Percentiles rank a stretch among this genome's conserved stretches.
Conservation (phyloP, 306 rosid species). For the Fragaria ananassa region DNA sequence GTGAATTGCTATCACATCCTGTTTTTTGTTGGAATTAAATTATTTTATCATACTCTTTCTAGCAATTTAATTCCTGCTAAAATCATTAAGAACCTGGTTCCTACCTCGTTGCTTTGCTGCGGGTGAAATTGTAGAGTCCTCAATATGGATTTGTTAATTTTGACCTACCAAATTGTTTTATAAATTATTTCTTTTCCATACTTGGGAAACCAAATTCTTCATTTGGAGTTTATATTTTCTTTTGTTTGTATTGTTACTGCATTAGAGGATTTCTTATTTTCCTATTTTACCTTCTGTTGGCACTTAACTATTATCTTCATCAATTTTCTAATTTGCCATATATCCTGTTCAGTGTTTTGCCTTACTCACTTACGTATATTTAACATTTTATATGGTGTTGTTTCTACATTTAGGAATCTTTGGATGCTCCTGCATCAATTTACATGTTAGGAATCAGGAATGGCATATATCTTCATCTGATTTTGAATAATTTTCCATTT, state of each 20-base stretch:
- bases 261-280: not conserved
- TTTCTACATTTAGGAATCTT: not conserved
- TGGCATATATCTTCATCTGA: not conserved
- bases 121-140: not conserved
- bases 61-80: not conserved
- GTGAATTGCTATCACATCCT: not conserved
- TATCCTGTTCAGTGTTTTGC: not conserved
- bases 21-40: not conserved
- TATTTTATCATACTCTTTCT: not conserved
- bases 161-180: not conserved
- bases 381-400: not conserved
- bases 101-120: not conserved
- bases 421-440: too few relatives aligned
- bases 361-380: not conserved
- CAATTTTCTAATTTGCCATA: not conserved
- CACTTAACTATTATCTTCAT: not conserved
- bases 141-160: not conserved
- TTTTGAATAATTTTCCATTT: constrained; percentile 14
- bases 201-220: not conserved
- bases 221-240: not conserved
- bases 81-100: not conserved
- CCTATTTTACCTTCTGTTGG: not conserved
- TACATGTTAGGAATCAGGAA: not conserved
- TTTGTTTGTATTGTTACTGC: not conserved
- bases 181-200: not conserved